Base-by-base conservation (phyloP, 2,329 filamentous ascomycete genomes). In the Ophiostoma australiae region DNA sequence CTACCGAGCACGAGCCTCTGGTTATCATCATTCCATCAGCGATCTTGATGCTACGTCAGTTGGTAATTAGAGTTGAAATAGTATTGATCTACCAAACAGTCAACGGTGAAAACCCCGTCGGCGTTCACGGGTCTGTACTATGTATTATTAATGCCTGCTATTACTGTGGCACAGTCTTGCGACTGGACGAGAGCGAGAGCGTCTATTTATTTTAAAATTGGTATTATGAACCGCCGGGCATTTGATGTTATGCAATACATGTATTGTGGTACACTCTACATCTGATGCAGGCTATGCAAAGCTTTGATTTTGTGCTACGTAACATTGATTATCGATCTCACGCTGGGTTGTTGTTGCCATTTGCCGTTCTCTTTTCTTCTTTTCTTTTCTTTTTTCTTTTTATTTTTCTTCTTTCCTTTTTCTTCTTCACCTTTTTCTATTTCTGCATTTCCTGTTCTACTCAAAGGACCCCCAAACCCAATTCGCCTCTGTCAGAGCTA, bases 1-100 rank as follows among this genome's bases (percentile, higher is more conserved):
- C 8, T 48, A 48, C 65, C 67, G 67, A 69, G 55, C 58, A 44
- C 67, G 58, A 71, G 58, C 58, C 58, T 63, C 58, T 63, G 58
- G 17, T 17, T 33, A 33, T 63, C 58, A 33, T 33, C 58, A 31
- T 33, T 63, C 58, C 27, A 71, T 66, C 39, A 66, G 55, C 52
- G 61, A 68, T 63, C 58, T 13, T 58, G 23, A 31, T 63, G 23
- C 58, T 33, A 33, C 27, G 58, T 63, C 58, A 27, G 20, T 27
- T 23, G n/a, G 52, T 31, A 15, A 44, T 5, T 44, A 44, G 10
- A 39, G 37, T 39, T 13, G 39, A 41, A 41, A 6, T n/a, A n/a
- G 44, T 48, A 48, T 11, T 39, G 37, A 11, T 1, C 5, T 11
- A 11, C 13, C 37, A 10, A 39, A 48, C 15, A 48, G 44, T n/a